A percentile compares a stretch with the other conserved stretches of the same genome.
phyloP scores from a whole-genome alignment of 495 filamentous ascomycete species.

The Xylona heveae region DNA sequence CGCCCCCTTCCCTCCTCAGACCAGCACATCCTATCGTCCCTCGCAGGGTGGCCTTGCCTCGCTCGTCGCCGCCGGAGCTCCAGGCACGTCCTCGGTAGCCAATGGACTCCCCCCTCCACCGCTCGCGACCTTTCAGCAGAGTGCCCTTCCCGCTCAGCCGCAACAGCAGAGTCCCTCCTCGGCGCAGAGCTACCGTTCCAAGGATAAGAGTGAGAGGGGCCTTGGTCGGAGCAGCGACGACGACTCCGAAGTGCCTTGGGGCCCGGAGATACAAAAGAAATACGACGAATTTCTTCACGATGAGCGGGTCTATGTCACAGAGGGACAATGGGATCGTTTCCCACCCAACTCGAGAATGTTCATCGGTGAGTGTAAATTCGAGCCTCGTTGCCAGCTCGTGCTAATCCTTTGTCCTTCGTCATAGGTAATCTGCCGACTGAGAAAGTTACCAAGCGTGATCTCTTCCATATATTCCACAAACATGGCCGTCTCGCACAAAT shows the following conservation, averaged over 20 bases:
- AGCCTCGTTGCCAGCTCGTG: not conserved
- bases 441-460: constrained; percentile 77
- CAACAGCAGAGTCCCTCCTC: constrained; percentile 16
- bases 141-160: constrained; percentile 15
- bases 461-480: constrained; percentile 72
- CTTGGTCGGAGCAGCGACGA: constrained; percentile 9
- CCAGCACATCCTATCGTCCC: constrained; percentile 13
- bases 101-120: constrained; percentile 39
- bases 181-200: constrained; percentile 10
- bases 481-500: constrained; percentile 86
- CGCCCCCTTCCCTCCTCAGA: constrained; percentile 18
- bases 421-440: constrained; percentile 86
- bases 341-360: constrained; percentile 71
- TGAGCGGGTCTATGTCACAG: constrained; percentile 59
- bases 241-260: constrained; percentile 31
- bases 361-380: constrained; percentile 44
- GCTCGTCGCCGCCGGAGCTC: constrained; percentile 25
- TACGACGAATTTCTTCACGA: constrained; percentile 70
- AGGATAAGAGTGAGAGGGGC: constrained; percentile 8
- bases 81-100: constrained; percentile 29
- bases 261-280: constrained; percentile 40
- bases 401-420: not conserved
- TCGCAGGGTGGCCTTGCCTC: constrained; percentile 13
- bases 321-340: constrained; percentile 88
- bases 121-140: constrained; percentile 30